These are phyloP conservation scores for Tulasnella calospora DNA, from an alignment of 768 basidiomycete species.

Conservation along the genomic window DNA sequence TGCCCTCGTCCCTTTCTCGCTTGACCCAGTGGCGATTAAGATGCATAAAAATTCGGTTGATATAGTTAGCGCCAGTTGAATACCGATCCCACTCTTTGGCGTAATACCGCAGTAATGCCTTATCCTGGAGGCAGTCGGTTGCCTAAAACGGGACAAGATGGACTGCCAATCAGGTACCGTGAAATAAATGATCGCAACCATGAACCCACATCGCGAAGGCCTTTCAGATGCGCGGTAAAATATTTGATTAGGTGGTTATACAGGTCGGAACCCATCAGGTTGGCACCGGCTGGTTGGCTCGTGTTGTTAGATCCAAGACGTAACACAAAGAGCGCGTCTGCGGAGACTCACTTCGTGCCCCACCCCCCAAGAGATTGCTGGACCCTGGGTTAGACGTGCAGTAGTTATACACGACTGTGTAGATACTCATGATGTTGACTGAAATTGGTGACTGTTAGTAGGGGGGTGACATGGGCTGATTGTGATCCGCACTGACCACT, in stretches of 20 bases:
- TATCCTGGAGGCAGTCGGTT: constrained; percentile 76
- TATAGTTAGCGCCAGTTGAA: constrained; percentile 94
- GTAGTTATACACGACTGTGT: constrained; percentile 97
- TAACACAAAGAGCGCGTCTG: constrained; percentile 26
- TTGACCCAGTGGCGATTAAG: constrained; percentile 99
- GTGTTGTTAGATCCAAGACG: background rate
- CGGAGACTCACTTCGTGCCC: constrained; percentile 31
- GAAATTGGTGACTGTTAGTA: background rate
- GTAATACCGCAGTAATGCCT: constrained; percentile 84
- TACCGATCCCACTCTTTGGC: constrained; percentile 92
- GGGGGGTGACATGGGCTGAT: background rate
- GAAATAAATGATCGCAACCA: background rate
- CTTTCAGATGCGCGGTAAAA: constrained; percentile 75
- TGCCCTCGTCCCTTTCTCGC: constrained; percentile 93
- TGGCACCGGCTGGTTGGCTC: constrained; percentile 66
- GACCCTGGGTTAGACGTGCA: constrained; percentile 58
- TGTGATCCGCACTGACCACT: constrained; percentile 43
- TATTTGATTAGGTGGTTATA: constrained; percentile 93
- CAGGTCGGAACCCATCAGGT: constrained; percentile 94
- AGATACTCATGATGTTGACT: constrained; percentile 76
- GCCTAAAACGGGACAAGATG: constrained; percentile 43
- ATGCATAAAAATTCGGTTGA: constrained; percentile 96
- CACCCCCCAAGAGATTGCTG: constrained; percentile 16
- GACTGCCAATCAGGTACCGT: background rate
- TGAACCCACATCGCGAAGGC: constrained; percentile 53